Base-by-base conservation (phyloP, 768 basidiomycete species). In the Melanogaster broomeanus region DNA sequence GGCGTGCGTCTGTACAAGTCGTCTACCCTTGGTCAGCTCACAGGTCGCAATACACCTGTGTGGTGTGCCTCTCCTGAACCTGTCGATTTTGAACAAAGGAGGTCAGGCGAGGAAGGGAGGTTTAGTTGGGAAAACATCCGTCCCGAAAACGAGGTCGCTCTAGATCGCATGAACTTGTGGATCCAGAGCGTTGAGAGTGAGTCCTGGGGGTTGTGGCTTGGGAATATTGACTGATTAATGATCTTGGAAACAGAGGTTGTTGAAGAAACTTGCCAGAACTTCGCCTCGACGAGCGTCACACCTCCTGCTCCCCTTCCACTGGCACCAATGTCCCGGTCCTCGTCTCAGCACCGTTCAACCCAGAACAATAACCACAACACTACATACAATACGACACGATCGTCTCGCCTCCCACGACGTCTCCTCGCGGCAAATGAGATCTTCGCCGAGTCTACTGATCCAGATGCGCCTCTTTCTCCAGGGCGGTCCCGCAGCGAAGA, bases 111-210 rank as follows among this genome's bases (percentile, higher is more conserved):
- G 37, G 68, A 63, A 45, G 67, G 69, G 27, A 58, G 67, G 25
- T 69, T 69, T 39, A 69, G 67, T 30, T 69, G 69, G 65, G 67
- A 69, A 48, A 55, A 69, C 19, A 71, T 71, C 18, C 62, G 67
- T 5, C 65, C 67, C 4, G 67, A 69, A 42, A 59, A 54, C 18
- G 64, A 69, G 41, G 56, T 66, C 4, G 69, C 66, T 13, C 55
- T 72, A 3, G 88, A 93, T 58, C 76, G 90, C 45, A 84, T 93
- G 86, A 78, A 83, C 2, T 72, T 87, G 46, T 93, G 91, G 91
- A 87, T 90, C 70, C 80, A 80, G 58, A 89, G 83, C 52, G 87
- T 91, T 15, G 90, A 93, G 70, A 86, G 90, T 91, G 66, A 63
- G 89, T 80, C 9, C 31, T 30, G 27, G 4, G 4, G 28, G 4